A percentile compares a stretch with the other conserved stretches of the same genome.
Evolutionary conservation across 2,329 filamentous ascomycete species (phyloP).

Genomic region (Neonectria faginata): DNA sequence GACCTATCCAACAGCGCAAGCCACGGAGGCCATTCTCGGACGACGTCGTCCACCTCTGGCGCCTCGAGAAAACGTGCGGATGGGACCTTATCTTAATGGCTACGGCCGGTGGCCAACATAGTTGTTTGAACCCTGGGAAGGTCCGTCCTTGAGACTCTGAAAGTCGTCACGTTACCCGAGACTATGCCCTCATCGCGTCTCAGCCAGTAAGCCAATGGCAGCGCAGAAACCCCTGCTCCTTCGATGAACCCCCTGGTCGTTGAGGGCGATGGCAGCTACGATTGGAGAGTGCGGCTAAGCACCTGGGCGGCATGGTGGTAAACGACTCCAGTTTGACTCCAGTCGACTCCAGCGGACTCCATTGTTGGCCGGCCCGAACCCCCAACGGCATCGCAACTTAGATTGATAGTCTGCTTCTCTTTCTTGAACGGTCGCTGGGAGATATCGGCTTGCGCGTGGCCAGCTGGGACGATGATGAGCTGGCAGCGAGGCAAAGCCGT

Average conservation of each 20-base stretch:
- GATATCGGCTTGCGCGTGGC: constrained; percentile 35
- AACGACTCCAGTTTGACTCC: constrained; percentile 34
- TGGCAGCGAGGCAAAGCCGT: constrained; percentile 44
- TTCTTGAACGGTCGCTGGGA: constrained; percentile 17
- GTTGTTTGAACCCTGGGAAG: constrained; percentile 3
- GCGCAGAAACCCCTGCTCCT: constrained; percentile 47
- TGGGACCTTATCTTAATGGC: constrained; percentile 37
- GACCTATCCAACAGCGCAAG: constrained; percentile 39
- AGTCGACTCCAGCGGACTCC: constrained; percentile 22
- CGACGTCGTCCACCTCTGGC: constrained; percentile 31
- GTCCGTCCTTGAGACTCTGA: constrained; percentile 18
- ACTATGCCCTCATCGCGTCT: constrained; percentile 46
- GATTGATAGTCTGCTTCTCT: constrained; percentile 17
- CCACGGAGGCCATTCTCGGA: constrained; percentile 42
- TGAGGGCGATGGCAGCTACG: constrained; percentile 49
- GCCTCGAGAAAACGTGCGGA: constrained; percentile 39
- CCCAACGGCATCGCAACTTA: constrained; percentile 12
- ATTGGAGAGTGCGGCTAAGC: constrained; percentile 49
- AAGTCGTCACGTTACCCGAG: constrained; percentile 51
- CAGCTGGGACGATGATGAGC: constrained; percentile 45
- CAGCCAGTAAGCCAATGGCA: constrained; percentile 49
- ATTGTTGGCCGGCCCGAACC: constrained; percentile 13
- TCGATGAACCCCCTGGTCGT: constrained; percentile 45
- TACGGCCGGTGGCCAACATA: constrained; percentile 21
- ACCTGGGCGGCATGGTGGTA: constrained; percentile 35